These are phyloP conservation scores for Penicillium sp. DNA, from an alignment of 2,329 filamentous ascomycete species.

Conservation along the genomic window DNA sequence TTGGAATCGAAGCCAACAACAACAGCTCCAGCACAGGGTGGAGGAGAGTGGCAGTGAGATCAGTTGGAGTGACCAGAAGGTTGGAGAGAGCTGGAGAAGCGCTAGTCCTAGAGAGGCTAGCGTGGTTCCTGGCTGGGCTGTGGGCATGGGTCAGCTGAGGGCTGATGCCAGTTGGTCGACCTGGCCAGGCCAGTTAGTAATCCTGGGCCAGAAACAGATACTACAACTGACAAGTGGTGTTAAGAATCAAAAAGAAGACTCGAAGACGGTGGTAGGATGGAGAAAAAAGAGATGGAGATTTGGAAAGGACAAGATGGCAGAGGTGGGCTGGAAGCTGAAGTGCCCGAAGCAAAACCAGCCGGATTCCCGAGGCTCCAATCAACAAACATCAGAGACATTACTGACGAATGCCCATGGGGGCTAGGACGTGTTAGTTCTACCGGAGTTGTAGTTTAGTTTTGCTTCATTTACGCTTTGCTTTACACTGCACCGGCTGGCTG, in stretches of 20 bases:
- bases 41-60: conserved; percentile 12
- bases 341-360: background rate
- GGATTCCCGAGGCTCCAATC: background rate
- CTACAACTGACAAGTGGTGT: background rate
- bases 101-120: conserved; percentile 3
- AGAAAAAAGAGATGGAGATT: background rate
- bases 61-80: conserved; percentile 4
- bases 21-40: conserved; percentile 17
- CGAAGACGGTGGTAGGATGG: background rate
- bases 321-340: background rate
- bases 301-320: background rate
- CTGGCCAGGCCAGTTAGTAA: background rate
- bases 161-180: background rate
- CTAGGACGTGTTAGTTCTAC: background rate
- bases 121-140: background rate
- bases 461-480: background rate
- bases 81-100: conserved; percentile 19
- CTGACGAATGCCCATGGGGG: background rate
- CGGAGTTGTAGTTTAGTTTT: background rate
- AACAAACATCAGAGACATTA: background rate
- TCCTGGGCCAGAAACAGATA: background rate
- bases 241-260: background rate
- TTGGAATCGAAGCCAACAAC: conserved; percentile 12
- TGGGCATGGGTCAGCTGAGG: conserved; percentile 2
- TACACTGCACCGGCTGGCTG: background rate